These are phyloP conservation scores for Coemansia javaensis DNA, from an alignment of 192 early-diverging fungal genomes.

Conservation along the genomic window DNA sequence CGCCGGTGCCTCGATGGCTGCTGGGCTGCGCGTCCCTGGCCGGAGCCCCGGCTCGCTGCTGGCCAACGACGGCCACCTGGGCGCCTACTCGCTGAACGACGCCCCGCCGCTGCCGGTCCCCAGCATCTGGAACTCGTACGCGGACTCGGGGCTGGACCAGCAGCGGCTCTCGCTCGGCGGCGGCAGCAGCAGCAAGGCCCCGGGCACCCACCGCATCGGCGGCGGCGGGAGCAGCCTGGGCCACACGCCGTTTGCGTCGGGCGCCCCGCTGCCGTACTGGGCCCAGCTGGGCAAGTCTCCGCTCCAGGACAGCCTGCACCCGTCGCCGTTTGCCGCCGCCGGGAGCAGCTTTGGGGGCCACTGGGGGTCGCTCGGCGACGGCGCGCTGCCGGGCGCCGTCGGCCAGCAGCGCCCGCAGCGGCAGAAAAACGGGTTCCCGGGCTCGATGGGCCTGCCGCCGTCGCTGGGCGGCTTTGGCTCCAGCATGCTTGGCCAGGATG, in stretches of 20 bases:
- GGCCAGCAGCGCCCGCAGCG: slow-evolving; percentile 16
- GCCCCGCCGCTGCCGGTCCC: slow-evolving; percentile 11
- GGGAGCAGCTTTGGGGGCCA: slow-evolving; percentile 16
- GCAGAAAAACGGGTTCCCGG: slow-evolving; percentile 5
- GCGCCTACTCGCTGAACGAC: slow-evolving; percentile 28
- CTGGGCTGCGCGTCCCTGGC: slow-evolving; percentile 1
- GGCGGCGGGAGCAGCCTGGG: slow-evolving; percentile 13
- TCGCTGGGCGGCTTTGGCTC: slow-evolving; percentile 9
- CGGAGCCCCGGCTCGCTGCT: slow-evolving; percentile 12
- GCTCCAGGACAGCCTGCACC: background rate
- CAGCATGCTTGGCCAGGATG: slow-evolving; percentile 8
- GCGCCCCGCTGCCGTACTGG: no score
- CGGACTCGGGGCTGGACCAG: no score
- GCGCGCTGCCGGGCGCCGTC: slow-evolving; percentile 20
- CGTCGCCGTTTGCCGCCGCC: slow-evolving; percentile 25
- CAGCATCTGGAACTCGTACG: slow-evolving; percentile 26
- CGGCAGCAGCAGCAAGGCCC: slow-evolving; percentile 1
- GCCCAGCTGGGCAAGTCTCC: background rate
- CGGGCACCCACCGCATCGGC: background rate
- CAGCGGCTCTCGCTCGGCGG: no score
- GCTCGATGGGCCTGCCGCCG: slow-evolving; percentile 4
- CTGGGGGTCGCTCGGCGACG: slow-evolving; percentile 7
- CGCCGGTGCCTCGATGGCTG: slow-evolving; percentile 1
- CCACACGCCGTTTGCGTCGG: background rate
- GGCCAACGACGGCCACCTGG: slow-evolving; percentile 17